Percentiles rank a stretch among this genome's conserved stretches.
phyloP scores from a whole-genome alignment of 2,329 filamentous ascomycete genomes.

The Eutypa lata region DNA sequence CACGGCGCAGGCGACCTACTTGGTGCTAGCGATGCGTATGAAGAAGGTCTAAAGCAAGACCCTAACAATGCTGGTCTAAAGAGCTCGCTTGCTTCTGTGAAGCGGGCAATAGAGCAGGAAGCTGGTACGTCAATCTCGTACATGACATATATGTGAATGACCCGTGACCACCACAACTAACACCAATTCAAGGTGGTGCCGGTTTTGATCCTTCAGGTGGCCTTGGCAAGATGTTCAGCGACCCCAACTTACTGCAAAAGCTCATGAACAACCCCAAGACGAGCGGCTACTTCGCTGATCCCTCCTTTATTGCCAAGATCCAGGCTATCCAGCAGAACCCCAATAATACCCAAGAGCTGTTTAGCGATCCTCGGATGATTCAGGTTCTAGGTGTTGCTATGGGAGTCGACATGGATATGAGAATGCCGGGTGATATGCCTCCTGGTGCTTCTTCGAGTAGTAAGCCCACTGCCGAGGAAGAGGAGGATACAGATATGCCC shows the following conservation, averaged over 20 bases:
- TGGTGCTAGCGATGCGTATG: constrained; percentile 83
- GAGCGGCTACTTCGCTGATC: constrained; percentile 72
- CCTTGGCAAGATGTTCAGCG: constrained; percentile 90
- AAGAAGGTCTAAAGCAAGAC: constrained; percentile 91
- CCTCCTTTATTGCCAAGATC: constrained; percentile 86
- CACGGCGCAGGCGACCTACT: constrained; percentile 86
- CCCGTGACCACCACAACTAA: constrained; percentile 3
- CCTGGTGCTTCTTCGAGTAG: constrained; percentile 24
- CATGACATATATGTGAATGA: background rate
- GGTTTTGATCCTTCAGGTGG: constrained; percentile 66
- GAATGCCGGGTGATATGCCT: constrained; percentile 31
- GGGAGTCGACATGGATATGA: constrained; percentile 85
- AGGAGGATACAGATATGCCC: constrained; percentile 76
- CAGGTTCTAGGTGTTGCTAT: constrained; percentile 91
- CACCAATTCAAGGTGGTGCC: constrained; percentile 26
- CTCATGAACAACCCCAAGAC: constrained; percentile 95
- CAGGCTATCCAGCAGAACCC: constrained; percentile 80
- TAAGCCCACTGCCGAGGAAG: constrained; percentile 56
- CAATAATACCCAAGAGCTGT: constrained; percentile 71
- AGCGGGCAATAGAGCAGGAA: constrained; percentile 83
- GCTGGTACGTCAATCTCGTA: constrained; percentile 32
- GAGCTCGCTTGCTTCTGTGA: constrained; percentile 77
- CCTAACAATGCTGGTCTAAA: constrained; percentile 90
- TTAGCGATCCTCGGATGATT: constrained; percentile 87
- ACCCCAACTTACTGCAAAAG: constrained; percentile 86